Evolutionary conservation across 306 rosid genomes (phyloP).

Genomic region (Myrica gale): DNA sequence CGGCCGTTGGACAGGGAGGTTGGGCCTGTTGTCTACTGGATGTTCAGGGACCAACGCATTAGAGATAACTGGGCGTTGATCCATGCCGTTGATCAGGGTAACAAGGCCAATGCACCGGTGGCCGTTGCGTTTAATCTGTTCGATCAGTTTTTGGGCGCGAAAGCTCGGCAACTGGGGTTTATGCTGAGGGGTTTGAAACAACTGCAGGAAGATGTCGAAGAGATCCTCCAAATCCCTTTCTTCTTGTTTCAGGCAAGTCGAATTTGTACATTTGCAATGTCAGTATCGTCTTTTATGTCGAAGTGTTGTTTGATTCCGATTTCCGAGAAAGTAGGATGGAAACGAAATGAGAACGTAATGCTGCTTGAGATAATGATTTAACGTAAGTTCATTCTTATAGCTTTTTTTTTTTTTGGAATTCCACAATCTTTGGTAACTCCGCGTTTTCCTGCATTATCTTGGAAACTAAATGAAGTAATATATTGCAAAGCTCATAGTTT

Average conservation of each 20-base stretch:
- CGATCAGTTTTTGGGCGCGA: slow-evolving; percentile 75
- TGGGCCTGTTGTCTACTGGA: slow-evolving; percentile 95
- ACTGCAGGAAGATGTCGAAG: slow-evolving; percentile 42
- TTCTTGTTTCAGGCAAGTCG: slow-evolving; percentile 60
- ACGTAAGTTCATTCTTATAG: neutral
- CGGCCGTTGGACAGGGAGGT: slow-evolving; percentile 15
- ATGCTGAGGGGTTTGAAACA: slow-evolving; percentile 76
- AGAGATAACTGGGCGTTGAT: slow-evolving; percentile 88
- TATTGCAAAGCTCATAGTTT: neutral
- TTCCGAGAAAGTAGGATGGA: neutral
- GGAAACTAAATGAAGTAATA: neutral
- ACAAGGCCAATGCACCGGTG: slow-evolving; percentile 60
- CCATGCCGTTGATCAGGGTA: slow-evolving; percentile 78
- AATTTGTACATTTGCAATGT: neutral
- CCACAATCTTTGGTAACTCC: no score
- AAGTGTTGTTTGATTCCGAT: neutral
- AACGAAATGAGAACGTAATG: neutral
- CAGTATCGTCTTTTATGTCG: neutral
- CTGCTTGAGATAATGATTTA: neutral
- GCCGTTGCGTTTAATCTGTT: slow-evolving; percentile 87
- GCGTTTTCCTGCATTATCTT: neutral
- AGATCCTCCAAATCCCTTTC: slow-evolving; percentile 64
- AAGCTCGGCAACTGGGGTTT: slow-evolving; percentile 85
- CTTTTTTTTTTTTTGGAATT: no score
- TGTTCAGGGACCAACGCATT: slow-evolving; percentile 90